These are phyloP conservation scores for Oropetium thomaeum DNA, from an alignment of 176 grass and related monocot genomes.

Conservation along the genomic window DNA sequence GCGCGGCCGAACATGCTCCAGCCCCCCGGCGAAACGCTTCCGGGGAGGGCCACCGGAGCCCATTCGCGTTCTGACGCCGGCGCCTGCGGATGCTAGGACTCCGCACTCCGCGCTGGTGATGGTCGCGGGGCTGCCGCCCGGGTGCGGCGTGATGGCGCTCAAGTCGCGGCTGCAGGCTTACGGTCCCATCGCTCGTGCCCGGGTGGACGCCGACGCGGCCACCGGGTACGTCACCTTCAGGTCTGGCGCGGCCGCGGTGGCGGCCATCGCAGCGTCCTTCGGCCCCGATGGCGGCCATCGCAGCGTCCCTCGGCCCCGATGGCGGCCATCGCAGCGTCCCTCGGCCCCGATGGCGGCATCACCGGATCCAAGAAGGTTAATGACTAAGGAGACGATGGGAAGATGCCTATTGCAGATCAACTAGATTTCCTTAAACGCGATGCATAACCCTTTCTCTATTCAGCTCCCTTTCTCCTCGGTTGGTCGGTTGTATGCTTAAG, in stretches of 20 bases:
- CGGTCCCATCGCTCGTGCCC: conserved; percentile 67
- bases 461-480: neutral
- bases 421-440: conserved; percentile 4
- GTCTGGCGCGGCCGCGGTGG: conserved; percentile 40
- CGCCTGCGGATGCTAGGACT: neutral
- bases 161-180: conserved; percentile 70
- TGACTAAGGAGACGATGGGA: neutral
- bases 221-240: conserved; percentile 85
- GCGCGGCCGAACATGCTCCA: conserved; percentile 46
- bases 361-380: conserved; percentile 62
- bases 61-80: neutral
- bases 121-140: conserved; percentile 58
- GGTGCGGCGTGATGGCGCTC: conserved; percentile 81
- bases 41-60: conserved; percentile 25
- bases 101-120: conserved; percentile 40
- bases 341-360: conserved; percentile 54
- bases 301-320: conserved; percentile 65
- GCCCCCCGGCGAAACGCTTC: conserved; percentile 39
- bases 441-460: conserved; percentile 2
- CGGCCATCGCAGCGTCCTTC: conserved; percentile 68
- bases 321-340: conserved; percentile 58
- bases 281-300: conserved; percentile 51
- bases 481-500: neutral
- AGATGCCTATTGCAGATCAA: neutral
- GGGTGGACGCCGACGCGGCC: conserved; percentile 50